Conservation (phyloP, 257 asterid genomes). For the Solanum bulbocastanum region DNA sequence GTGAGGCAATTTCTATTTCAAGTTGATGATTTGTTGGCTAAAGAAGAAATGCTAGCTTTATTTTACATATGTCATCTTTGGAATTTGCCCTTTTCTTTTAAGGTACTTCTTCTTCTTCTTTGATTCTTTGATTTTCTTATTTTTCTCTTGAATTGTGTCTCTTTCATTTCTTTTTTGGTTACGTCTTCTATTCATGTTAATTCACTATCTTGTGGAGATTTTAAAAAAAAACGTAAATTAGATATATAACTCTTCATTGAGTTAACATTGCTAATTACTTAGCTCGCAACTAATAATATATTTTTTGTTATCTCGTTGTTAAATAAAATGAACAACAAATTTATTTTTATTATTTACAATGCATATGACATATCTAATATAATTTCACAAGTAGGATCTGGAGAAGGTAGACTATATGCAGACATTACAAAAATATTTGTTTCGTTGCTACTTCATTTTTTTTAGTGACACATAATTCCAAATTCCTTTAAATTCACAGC, state of each 20-base stretch:
- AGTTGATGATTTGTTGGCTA: background rate
- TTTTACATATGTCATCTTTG: background rate
- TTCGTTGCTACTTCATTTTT: background rate
- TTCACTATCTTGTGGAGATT: constrained; percentile 19
- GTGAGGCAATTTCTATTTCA: background rate
- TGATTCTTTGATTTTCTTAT: background rate
- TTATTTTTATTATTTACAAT: no score
- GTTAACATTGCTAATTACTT: background rate
- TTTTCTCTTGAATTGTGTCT: background rate
- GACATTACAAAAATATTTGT: background rate
- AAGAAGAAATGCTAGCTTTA: background rate
- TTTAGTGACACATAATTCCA: background rate
- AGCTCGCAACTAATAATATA: background rate
- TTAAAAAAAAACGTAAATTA: background rate
- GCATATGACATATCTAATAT: no score
- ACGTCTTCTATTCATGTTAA: background rate
- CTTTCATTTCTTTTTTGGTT: background rate
- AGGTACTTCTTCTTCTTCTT: background rate
- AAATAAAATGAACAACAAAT: background rate
- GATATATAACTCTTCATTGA: background rate
- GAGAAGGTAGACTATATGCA: accelerated
- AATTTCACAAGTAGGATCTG: no score
- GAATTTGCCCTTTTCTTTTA: background rate
- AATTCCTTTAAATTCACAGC: background rate
- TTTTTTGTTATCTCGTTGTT: background rate